Evolutionary conservation across 148 eudicot species (phyloP).

Genomic region (Arctostaphylos glauca): DNA sequence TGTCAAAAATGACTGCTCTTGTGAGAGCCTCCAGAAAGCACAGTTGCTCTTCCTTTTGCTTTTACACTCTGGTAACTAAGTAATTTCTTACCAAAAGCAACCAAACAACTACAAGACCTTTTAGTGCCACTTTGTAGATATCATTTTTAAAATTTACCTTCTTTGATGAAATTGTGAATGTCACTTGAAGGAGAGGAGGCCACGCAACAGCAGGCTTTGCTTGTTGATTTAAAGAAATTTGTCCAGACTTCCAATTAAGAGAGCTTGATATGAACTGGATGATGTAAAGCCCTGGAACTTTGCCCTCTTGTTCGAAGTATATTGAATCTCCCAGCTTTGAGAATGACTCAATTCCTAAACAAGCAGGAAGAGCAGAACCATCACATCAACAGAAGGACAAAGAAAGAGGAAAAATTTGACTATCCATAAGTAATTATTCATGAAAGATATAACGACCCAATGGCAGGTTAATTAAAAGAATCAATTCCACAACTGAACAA

Average conservation of each 20-base stretch:
- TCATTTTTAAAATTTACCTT: conserved; percentile 26
- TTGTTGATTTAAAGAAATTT: conserved; percentile 45
- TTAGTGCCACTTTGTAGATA: background rate
- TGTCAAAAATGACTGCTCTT: background rate
- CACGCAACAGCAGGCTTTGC: conserved; percentile 66
- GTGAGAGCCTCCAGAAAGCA: background rate
- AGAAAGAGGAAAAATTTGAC: background rate
- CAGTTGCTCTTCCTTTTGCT: background rate
- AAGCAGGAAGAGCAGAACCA: background rate
- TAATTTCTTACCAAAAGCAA: background rate
- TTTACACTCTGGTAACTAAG: background rate
- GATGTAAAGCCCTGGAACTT: conserved; percentile 55
- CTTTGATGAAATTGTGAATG: conserved; percentile 36
- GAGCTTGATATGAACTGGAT: conserved; percentile 82
- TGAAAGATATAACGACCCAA: background rate
- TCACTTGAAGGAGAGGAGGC: conserved; percentile 56
- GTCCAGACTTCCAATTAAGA: conserved; percentile 64
- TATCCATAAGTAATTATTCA: background rate
- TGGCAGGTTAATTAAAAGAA: background rate
- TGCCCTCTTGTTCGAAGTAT: conserved; percentile 77
- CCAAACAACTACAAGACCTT: background rate
- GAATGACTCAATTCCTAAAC: conserved; percentile 81
- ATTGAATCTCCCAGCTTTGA: conserved; percentile 86
- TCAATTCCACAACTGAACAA: background rate
- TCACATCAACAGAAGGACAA: no score